These are phyloP conservation scores for Jaapia argillacea DNA, from an alignment of 768 basidiomycete species.

Conservation along the genomic window DNA sequence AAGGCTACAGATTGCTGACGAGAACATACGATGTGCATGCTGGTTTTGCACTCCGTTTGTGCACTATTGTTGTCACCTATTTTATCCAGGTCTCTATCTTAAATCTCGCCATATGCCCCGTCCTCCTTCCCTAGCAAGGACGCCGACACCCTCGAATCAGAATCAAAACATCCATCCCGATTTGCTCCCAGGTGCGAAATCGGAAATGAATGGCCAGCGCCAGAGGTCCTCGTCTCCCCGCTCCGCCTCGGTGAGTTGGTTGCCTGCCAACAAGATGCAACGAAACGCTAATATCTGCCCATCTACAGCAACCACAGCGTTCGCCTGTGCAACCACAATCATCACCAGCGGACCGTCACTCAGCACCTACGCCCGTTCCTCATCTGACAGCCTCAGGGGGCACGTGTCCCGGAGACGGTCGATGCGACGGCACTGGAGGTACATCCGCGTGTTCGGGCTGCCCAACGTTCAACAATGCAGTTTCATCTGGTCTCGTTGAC, in stretches of 20 bases:
- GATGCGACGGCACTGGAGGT: slow-evolving; percentile 96
- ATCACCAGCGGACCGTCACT: too few relatives aligned
- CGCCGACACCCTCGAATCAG: slow-evolving; percentile 12
- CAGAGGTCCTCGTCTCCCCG: too few relatives aligned
- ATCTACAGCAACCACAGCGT: too few relatives aligned
- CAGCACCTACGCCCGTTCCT: too few relatives aligned
- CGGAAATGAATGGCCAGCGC: too few relatives aligned
- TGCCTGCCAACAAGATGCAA: too few relatives aligned
- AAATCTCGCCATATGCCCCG: slow-evolving; percentile 73
- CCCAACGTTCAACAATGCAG: slow-evolving; percentile 90
- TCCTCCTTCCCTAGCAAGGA: slow-evolving; percentile 43
- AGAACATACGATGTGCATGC: slow-evolving; percentile 14
- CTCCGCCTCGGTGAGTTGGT: too few relatives aligned
- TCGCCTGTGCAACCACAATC: too few relatives aligned
- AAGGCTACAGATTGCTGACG: too few relatives aligned
- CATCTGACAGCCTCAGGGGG: too few relatives aligned
- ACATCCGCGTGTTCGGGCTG: slow-evolving; percentile 90
- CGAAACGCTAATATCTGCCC: too few relatives aligned
- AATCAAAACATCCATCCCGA: slow-evolving; percentile 11
- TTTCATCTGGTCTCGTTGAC: slow-evolving; percentile 26
- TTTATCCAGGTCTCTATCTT: slow-evolving; percentile 66
- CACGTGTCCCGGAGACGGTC: slow-evolving; percentile 97
- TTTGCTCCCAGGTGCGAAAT: too few relatives aligned
- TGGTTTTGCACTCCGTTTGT: slow-evolving; percentile 15
- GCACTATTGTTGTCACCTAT: slow-evolving; percentile 6